Conservation (phyloP, 768 basidiomycete genomes). For the Hygrophorus russula region DNA sequence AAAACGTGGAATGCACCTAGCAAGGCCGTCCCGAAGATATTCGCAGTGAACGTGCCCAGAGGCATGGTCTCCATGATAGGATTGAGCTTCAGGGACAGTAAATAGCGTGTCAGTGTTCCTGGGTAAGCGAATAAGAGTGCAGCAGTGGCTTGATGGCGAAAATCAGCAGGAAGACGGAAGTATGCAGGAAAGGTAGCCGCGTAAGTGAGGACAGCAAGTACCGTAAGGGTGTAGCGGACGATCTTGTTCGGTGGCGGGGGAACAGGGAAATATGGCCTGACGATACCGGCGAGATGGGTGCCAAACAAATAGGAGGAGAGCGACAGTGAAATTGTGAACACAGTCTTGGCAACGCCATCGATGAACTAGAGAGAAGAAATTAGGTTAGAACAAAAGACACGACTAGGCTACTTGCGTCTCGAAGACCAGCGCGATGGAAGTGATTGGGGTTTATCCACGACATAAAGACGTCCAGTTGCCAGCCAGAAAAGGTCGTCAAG, state of each 20-base stretch:
- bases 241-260: slow-evolving; percentile 29
- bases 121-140: slow-evolving; percentile 86
- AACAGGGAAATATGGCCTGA: slow-evolving; percentile 29
- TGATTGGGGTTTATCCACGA: slow-evolving; percentile 68
- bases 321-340: slow-evolving; percentile 70
- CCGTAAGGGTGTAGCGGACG: slow-evolving; percentile 39
- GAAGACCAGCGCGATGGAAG: slow-evolving; percentile 50
- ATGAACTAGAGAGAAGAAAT: slow-evolving; percentile 48
- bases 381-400: slow-evolving; percentile 2
- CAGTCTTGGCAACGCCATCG: slow-evolving; percentile 72
- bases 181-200: slow-evolving; percentile 70
- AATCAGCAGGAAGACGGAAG: slow-evolving; percentile 55
- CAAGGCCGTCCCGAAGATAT: slow-evolving; percentile 72
- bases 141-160: slow-evolving; percentile 74
- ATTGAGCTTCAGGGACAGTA: slow-evolving; percentile 68
- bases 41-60: slow-evolving; percentile 69
- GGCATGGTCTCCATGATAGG: slow-evolving; percentile 49
- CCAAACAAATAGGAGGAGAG: slow-evolving; percentile 75
- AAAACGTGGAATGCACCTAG: slow-evolving; percentile 64
- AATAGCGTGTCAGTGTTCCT: slow-evolving; percentile 76
- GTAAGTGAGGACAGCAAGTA: slow-evolving; percentile 55
- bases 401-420: slow-evolving; percentile 45
- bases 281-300: slow-evolving; percentile 38
- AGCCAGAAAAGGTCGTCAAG: slow-evolving; percentile 91
- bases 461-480: slow-evolving; percentile 82